These are phyloP conservation scores for Ganoderma lingzhi DNA, from an alignment of 1,284 basidiomycete genomes.

Conservation along the genomic window DNA sequence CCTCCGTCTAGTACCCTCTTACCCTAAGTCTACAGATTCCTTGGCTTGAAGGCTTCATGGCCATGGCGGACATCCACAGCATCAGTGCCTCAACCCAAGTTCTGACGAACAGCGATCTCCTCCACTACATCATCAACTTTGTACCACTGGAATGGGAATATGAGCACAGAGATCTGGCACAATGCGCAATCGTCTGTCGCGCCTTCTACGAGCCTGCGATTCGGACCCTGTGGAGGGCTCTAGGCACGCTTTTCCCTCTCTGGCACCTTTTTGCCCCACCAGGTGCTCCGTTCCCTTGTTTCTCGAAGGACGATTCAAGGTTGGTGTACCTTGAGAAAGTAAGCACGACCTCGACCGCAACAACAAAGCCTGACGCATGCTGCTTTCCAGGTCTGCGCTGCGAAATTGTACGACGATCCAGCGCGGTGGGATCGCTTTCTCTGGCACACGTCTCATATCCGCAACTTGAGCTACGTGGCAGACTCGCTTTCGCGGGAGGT, in stretches of 20 bases:
- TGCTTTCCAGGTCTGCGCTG: not conserved
- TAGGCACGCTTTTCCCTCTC: not conserved
- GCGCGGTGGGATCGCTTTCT: not conserved
- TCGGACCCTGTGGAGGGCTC: not conserved
- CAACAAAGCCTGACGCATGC: not conserved
- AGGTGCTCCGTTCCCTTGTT: not conserved
- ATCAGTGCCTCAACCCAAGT: not conserved
- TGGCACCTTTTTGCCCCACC: constrained; percentile 1
- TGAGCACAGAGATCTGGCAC: not conserved
- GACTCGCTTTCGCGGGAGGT: not conserved
- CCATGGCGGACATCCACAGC: not conserved
- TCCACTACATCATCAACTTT: not conserved
- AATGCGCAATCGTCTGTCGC: not conserved
- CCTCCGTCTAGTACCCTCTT: too few species aligned
- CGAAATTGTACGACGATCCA: not conserved
- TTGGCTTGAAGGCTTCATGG: too few species aligned
- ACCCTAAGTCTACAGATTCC: too few species aligned
- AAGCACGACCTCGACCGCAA: not conserved
- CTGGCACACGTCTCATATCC: not conserved
- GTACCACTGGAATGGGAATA: not conserved
- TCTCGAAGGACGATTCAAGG: not conserved
- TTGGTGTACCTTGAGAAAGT: not conserved
- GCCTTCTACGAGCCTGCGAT: not conserved
- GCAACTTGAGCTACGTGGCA: not conserved
- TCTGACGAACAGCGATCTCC: constrained; percentile 1